A percentile compares a stretch with the other conserved stretches of the same genome.
These are phyloP conservation scores for Guillardia theta DNA, from an alignment of 78 protist species.

Conservation along the genomic window DNA sequence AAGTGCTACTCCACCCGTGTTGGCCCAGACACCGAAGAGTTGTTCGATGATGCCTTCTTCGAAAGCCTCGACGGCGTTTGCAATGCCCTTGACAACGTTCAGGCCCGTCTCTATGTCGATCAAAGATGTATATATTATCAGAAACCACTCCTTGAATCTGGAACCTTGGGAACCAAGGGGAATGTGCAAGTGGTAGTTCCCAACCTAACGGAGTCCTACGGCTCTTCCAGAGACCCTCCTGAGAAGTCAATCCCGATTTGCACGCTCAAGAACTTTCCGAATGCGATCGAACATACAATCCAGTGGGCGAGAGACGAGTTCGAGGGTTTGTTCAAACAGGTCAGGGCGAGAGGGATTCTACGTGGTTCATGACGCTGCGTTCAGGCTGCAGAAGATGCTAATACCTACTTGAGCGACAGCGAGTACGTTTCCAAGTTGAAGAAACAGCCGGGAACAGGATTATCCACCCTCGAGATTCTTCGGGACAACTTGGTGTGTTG, in stretches of 20 bases:
- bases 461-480: conserved; percentile 60
- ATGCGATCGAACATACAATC: conserved; percentile 65
- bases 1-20: conserved; percentile 44
- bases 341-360: too few species aligned
- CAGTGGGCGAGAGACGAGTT: conserved; percentile 70
- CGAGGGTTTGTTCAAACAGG: conserved; percentile 76
- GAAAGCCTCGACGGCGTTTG: conserved; percentile 41
- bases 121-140: conserved; percentile 57
- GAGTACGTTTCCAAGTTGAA: conserved; percentile 48
- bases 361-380: background rate
- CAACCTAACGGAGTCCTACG: conserved; percentile 70
- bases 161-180: conserved; percentile 78
- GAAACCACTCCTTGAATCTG: conserved; percentile 76
- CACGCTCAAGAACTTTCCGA: conserved; percentile 77
- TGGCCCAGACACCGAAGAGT: conserved; percentile 48
- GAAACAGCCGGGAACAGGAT: conserved; percentile 48
- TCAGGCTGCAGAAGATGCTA: conserved; percentile 67
- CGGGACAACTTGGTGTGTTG: conserved; percentile 45
- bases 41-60: conserved; percentile 41
- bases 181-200: conserved; percentile 71
- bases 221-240: conserved; percentile 75
- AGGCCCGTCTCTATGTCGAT: conserved; percentile 78
- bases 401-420: conserved; percentile 68
- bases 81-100: conserved; percentile 82
- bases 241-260: conserved; percentile 74